Evolutionary conservation across 768 basidiomycete species (phyloP).

Genomic region (Termitomyces titanicus): DNA sequence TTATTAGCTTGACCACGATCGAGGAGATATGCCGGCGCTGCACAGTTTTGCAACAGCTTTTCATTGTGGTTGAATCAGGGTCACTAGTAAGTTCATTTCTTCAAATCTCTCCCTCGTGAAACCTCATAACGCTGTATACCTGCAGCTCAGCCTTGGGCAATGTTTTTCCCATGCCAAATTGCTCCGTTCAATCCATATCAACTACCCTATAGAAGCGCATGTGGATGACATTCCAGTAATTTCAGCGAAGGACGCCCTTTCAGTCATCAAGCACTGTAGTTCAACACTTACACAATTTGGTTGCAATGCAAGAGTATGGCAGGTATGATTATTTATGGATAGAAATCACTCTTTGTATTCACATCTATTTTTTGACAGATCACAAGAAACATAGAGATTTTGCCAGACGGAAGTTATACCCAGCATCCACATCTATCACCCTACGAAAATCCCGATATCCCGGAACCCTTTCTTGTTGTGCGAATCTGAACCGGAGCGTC

Average conservation of each 20-base stretch:
- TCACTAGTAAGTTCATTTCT: slow-evolving; percentile 36
- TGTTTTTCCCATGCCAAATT: slow-evolving; percentile 41
- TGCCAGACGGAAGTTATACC: slow-evolving; percentile 35
- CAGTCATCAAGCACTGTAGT: slow-evolving; percentile 47
- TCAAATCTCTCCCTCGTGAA: neutral
- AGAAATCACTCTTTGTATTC: neutral
- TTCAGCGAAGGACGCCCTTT: slow-evolving; percentile 31
- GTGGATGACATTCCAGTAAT: slow-evolving; percentile 27
- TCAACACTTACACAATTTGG: slow-evolving; percentile 59
- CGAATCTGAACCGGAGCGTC: slow-evolving; percentile 37
- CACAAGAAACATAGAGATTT: slow-evolving; percentile 31
- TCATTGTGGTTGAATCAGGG: slow-evolving; percentile 48
- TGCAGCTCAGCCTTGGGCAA: slow-evolving; percentile 36
- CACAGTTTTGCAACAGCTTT: slow-evolving; percentile 54
- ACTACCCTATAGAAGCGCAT: slow-evolving; percentile 35
- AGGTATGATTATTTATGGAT: slow-evolving; percentile 40
- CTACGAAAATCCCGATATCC: slow-evolving; percentile 65
- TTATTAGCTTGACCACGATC: slow-evolving; percentile 47
- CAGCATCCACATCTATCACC: slow-evolving; percentile 37
- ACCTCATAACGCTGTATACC: neutral
- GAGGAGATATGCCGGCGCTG: slow-evolving; percentile 54
- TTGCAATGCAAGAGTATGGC: slow-evolving; percentile 66
- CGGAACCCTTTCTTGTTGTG: slow-evolving; percentile 71
- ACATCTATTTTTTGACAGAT: slow-evolving; percentile 33
- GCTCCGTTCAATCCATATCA: slow-evolving; percentile 60